Evolutionary conservation across 2,329 filamentous ascomycete species (phyloP).

Genomic region (Fusarium sp.): DNA sequence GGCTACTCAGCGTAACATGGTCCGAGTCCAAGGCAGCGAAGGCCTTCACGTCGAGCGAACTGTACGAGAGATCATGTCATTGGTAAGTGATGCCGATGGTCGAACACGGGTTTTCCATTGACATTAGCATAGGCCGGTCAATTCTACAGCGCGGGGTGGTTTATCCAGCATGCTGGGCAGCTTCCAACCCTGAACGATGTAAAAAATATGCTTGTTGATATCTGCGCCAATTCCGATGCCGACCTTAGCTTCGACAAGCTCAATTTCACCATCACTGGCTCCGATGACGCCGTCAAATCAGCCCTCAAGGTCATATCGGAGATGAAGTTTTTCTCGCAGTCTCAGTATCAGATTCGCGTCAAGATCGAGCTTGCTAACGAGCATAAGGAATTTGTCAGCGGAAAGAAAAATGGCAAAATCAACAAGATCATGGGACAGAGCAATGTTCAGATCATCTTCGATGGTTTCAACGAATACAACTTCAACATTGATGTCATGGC

Average conservation of each 20-base stretch:
- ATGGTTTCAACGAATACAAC: slow-evolving; percentile 99
- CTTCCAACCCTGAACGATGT: slow-evolving; percentile 77
- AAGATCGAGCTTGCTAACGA: slow-evolving; percentile 99
- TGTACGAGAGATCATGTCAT: slow-evolving; percentile 92
- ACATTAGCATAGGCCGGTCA: slow-evolving; percentile 77
- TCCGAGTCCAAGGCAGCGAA: slow-evolving; percentile 92
- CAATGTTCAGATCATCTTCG: slow-evolving; percentile 98
- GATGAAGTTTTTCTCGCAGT: slow-evolving; percentile 86
- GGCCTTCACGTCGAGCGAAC: slow-evolving; percentile 95
- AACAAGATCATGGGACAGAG: slow-evolving; percentile 99
- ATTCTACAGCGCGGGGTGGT: slow-evolving; percentile 98
- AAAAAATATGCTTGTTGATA: slow-evolving; percentile 90
- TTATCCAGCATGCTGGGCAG: slow-evolving; percentile 80
- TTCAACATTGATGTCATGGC: slow-evolving; percentile 99
- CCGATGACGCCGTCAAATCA: slow-evolving; percentile 94
- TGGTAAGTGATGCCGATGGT: slow-evolving; percentile 66
- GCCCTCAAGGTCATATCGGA: slow-evolving; percentile 95
- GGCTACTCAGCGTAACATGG: slow-evolving; percentile 83
- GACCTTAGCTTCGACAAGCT: slow-evolving; percentile 95
- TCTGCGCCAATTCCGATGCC: slow-evolving; percentile 95
- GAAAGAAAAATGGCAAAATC: slow-evolving; percentile 99
- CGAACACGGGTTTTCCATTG: slow-evolving; percentile 32
- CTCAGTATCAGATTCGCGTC: slow-evolving; percentile 92
- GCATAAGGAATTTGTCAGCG: slow-evolving; percentile 99
- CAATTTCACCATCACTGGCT: slow-evolving; percentile 93